Evolutionary conservation across 2,329 filamentous ascomycete species (phyloP).

Genomic region (Trichocomaceae sp.): DNA sequence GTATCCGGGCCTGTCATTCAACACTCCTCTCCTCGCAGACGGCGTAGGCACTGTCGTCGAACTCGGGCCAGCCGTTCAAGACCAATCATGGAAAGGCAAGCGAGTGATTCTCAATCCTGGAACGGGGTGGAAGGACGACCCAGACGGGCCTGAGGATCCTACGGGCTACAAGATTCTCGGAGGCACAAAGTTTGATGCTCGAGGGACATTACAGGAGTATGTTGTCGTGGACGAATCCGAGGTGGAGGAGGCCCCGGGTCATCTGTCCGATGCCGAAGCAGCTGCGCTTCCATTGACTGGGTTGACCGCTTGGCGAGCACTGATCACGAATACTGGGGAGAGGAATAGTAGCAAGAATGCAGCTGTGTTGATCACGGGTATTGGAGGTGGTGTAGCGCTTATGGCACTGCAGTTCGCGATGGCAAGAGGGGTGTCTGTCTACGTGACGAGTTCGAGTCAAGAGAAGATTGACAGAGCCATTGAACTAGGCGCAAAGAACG

Average conservation of each 20-base stretch:
- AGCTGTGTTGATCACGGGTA: slow-evolving; percentile 82
- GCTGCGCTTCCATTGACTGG: slow-evolving; percentile 81
- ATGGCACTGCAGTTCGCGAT: slow-evolving; percentile 74
- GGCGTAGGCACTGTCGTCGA: slow-evolving; percentile 68
- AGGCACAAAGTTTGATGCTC: slow-evolving; percentile 56
- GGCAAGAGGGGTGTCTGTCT: slow-evolving; percentile 69
- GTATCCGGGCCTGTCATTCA: slow-evolving; percentile 79
- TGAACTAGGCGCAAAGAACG: slow-evolving; percentile 67
- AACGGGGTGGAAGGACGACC: slow-evolving; percentile 66
- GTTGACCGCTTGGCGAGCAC: slow-evolving; percentile 78
- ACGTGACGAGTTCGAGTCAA: slow-evolving; percentile 66
- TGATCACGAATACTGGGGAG: slow-evolving; percentile 69
- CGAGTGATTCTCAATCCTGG: slow-evolving; percentile 73
- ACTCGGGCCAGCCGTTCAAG: slow-evolving; percentile 48
- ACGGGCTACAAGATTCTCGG: slow-evolving; percentile 36
- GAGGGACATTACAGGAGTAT: slow-evolving; percentile 70
- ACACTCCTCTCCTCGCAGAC: slow-evolving; percentile 72
- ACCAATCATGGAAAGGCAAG: slow-evolving; percentile 56
- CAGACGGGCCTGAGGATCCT: slow-evolving; percentile 64
- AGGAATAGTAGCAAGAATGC: slow-evolving; percentile 48
- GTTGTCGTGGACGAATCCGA: slow-evolving; percentile 63
- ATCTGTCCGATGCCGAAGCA: slow-evolving; percentile 66
- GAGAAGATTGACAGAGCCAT: slow-evolving; percentile 68
- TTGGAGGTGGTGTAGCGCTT: slow-evolving; percentile 86
- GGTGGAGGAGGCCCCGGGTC: slow-evolving; percentile 66